Evolutionary conservation across 129 eudicot species (phyloP).

Genomic region (Chrysanthemum makinoi): DNA sequence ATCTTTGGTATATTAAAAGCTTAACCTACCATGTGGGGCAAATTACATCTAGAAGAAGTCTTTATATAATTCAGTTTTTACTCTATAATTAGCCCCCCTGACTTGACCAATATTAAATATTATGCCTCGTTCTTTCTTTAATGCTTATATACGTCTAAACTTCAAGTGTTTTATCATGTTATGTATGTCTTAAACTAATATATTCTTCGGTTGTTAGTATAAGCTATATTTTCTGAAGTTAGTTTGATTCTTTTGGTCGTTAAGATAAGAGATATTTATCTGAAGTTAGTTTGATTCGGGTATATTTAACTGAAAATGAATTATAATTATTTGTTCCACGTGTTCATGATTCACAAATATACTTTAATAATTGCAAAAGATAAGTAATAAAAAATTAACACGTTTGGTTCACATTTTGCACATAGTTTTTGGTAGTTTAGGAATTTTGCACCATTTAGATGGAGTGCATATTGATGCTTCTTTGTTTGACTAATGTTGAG

Average conservation of each 20-base stretch:
- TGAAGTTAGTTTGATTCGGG: neutral
- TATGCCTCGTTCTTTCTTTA: too few species aligned
- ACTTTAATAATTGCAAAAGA: too few species aligned
- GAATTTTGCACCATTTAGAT: neutral
- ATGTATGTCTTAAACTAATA: neutral
- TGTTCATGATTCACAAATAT: too few species aligned
- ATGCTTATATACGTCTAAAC: too few species aligned
- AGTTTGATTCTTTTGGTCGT: too few species aligned
- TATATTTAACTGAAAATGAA: too few species aligned
- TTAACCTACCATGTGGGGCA: slow-evolving; percentile 17
- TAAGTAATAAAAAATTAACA: neutral
- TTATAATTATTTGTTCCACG: neutral
- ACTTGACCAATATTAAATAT: too few species aligned
- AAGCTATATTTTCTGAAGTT: neutral
- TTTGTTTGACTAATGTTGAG: too few species aligned
- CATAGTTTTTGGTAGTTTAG: neutral
- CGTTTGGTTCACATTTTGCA: neutral
- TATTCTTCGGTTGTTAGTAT: neutral
- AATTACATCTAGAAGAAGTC: neutral
- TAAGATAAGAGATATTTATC: too few species aligned
- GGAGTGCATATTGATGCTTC: too few species aligned
- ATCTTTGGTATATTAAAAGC: neutral
- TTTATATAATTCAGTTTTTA: slow-evolving; percentile 13
- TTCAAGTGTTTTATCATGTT: neutral
- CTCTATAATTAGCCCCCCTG: neutral